Percentiles rank a stretch among this genome's conserved stretches.
Evolutionary conservation across 2,329 filamentous ascomycete genomes (phyloP).

Genomic region (Fusarium sp.): DNA sequence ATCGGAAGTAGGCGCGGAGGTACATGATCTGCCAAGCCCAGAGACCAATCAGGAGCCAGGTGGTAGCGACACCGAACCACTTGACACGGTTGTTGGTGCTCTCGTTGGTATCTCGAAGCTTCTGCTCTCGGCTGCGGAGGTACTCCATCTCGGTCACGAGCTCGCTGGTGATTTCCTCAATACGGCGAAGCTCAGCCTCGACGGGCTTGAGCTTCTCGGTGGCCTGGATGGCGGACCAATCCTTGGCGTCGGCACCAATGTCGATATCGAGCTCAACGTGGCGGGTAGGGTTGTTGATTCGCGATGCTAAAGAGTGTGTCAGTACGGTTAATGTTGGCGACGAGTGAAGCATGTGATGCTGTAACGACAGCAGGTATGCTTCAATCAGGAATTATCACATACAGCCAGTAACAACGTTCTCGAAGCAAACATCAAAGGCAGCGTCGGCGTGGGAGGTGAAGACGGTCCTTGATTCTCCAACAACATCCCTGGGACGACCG

Average conservation of each 20-base stretch:
- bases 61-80: constrained; percentile 97
- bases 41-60: constrained; percentile 88
- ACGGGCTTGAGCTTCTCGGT: constrained; percentile 98
- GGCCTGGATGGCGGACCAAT: constrained; percentile 97
- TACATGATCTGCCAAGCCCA: constrained; percentile 99
- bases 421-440: constrained; percentile 96
- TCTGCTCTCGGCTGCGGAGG: constrained; percentile 89
- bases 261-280: constrained; percentile 94
- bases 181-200: constrained; percentile 92
- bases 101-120: constrained; percentile 98
- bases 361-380: constrained; percentile 2
- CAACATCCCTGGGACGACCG: constrained; percentile 89
- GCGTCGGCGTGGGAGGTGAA: constrained; percentile 95
- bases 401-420: constrained; percentile 84
- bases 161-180: constrained; percentile 92
- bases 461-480: constrained; percentile 91
- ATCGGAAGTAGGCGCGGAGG: constrained; percentile 94
- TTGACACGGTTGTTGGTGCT: constrained; percentile 99
- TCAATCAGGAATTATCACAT: constrained; percentile 57
- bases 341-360: constrained; percentile 24
- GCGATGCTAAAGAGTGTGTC: constrained; percentile 42
- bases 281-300: constrained; percentile 66
- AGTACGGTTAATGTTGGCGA: constrained; percentile 11
- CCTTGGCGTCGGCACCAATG: constrained; percentile 96
- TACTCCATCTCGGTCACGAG: constrained; percentile 98